Percentiles rank a stretch among this genome's conserved stretches.
Conservation (phyloP, 306 rosid species). For the Biancaea sappan region DNA sequence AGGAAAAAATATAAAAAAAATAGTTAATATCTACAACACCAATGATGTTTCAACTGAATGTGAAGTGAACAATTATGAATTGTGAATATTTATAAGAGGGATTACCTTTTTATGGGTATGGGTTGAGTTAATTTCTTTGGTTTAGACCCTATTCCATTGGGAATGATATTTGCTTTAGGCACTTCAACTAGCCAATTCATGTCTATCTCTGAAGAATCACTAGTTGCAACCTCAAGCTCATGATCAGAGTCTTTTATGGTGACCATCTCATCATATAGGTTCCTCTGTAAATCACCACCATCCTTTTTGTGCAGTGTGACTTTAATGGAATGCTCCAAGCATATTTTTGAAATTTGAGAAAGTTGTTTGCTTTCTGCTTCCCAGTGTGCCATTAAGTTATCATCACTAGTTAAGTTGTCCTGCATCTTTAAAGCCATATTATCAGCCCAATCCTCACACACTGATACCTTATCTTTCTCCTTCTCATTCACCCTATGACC, state of each 20-base stretch:
- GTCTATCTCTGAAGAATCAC: constrained; percentile 87
- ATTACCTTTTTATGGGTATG: constrained; percentile 67
- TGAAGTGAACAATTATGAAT: neutral
- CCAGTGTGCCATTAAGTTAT: constrained; percentile 61
- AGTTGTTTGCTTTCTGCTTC: constrained; percentile 53
- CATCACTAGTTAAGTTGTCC: constrained; percentile 56
- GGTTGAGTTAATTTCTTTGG: constrained; percentile 46
- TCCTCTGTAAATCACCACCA: constrained; percentile 32
- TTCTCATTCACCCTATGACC: constrained; percentile 31
- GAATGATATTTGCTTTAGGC: constrained; percentile 44
- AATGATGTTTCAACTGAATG: neutral
- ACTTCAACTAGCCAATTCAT: constrained; percentile 58
- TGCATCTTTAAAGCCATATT: constrained; percentile 54
- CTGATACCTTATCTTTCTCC: constrained; percentile 66
- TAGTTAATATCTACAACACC: constrained; percentile 1
- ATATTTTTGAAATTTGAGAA: constrained; percentile 53
- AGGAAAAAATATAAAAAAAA: neutral
- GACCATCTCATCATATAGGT: constrained; percentile 47
- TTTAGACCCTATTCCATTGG: constrained; percentile 53
- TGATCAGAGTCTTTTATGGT: constrained; percentile 63
- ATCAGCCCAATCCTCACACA: constrained; percentile 64
- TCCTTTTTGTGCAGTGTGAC: constrained; percentile 41
- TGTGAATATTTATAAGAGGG: neutral
- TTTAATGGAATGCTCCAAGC: constrained; percentile 35
- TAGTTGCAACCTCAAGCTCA: constrained; percentile 71